Conservation (phyloP, 2,329 filamentous ascomycete species). For the Cryoendolithus antarcticus region DNA sequence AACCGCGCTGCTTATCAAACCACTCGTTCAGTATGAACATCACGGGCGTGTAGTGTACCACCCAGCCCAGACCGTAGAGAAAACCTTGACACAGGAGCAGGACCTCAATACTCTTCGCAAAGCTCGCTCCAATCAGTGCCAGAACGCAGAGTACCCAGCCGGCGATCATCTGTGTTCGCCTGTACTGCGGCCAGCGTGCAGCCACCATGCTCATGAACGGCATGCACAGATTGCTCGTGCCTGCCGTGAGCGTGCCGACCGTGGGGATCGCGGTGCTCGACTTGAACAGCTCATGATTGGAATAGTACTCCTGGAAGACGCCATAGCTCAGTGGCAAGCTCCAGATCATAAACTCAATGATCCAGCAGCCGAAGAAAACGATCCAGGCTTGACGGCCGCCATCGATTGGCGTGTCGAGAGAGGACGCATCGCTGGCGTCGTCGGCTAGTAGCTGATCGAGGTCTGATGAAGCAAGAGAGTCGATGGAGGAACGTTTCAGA, state of each 20-base stretch:
- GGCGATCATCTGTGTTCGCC: constrained; percentile 37
- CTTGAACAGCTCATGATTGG: constrained; percentile 44
- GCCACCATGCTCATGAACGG: constrained; percentile 23
- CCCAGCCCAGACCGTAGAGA: constrained; percentile 46
- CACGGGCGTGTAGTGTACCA: constrained; percentile 25
- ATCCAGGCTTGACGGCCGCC: no score
- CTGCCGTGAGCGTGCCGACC: constrained; percentile 52
- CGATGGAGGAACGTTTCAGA: no score
- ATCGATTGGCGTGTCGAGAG: no score
- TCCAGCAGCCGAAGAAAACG: no score
- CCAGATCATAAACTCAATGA: constrained; percentile 15
- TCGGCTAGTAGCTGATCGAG: no score
- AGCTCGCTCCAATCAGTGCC: constrained; percentile 19
- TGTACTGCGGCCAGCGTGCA: constrained; percentile 25
- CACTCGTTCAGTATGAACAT: constrained; percentile 19
- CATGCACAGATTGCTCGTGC: constrained; percentile 42
- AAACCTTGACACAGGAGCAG: constrained; percentile 51
- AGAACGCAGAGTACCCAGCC: constrained; percentile 14
- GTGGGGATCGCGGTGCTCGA: constrained; percentile 42
- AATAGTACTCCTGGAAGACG: constrained; percentile 60
- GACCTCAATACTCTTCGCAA: constrained; percentile 40
- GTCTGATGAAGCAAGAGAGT: no score
- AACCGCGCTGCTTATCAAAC: constrained; percentile 12
- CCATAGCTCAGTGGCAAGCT: constrained; percentile 58
- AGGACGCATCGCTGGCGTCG: no score